Percentiles rank a stretch among this genome's conserved stretches.
phyloP scores from a whole-genome alignment of 2,329 filamentous ascomycete genomes.

The Cladosporium phlei region DNA sequence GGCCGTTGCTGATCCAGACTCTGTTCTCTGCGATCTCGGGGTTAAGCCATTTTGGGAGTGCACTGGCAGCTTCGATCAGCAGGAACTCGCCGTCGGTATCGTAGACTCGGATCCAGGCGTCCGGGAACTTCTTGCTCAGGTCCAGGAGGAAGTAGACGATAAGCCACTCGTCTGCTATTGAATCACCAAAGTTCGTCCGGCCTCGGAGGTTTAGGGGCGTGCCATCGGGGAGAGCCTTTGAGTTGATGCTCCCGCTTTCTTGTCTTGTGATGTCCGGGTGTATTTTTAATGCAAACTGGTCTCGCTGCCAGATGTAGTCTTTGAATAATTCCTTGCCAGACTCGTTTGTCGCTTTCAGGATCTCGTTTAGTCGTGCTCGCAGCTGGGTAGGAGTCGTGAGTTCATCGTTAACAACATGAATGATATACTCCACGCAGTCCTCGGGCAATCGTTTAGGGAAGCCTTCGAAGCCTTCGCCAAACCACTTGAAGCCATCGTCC shows the following conservation, averaged over 20 bases:
- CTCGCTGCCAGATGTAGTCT: conserved; percentile 93
- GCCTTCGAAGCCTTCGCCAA: conserved; percentile 60
- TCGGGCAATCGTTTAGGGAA: conserved; percentile 69
- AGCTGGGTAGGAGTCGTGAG: conserved; percentile 46
- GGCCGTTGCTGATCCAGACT: conserved; percentile 79
- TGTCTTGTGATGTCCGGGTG: conserved; percentile 38
- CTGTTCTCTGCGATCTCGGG: conserved; percentile 84
- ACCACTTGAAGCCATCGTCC: conserved; percentile 59
- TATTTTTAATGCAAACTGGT: conserved; percentile 66
- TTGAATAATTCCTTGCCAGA: conserved; percentile 63
- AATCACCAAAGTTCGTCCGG: conserved; percentile 83
- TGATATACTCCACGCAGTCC: conserved; percentile 78
- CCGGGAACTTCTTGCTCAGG: conserved; percentile 65
- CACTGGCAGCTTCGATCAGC: conserved; percentile 85
- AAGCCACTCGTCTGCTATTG: conserved; percentile 95
- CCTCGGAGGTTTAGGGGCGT: conserved; percentile 54
- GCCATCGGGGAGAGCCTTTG: conserved; percentile 41
- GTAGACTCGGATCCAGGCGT: conserved; percentile 75
- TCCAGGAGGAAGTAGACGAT: conserved; percentile 85
- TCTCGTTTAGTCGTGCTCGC: conserved; percentile 62
- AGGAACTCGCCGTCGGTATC: conserved; percentile 95
- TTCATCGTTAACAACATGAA: conserved; percentile 64
- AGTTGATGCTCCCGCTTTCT: conserved; percentile 33
- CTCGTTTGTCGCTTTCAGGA: conserved; percentile 64
- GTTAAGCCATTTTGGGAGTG: conserved; percentile 82